Evolutionary conservation across 163 green algal genomes (phyloP).

Genomic region (Coccomyxa subellipsoidea): DNA sequence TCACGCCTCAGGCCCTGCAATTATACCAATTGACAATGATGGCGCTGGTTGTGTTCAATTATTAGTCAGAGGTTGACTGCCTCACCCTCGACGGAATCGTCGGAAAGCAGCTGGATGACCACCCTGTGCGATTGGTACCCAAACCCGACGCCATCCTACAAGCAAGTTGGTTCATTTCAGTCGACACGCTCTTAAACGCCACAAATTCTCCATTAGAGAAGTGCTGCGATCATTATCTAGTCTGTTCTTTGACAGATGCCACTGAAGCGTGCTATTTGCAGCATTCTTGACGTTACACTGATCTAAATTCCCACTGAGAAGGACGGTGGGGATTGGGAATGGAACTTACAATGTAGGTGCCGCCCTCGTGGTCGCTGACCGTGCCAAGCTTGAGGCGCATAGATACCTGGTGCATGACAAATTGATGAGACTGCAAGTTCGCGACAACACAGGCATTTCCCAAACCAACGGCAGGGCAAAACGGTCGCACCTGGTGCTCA

Average conservation of each 20-base stretch:
- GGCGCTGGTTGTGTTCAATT: not conserved
- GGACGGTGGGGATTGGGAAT: no score
- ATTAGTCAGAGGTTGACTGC: not conserved
- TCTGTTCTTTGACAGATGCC: not conserved
- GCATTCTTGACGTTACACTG: not conserved
- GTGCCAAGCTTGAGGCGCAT: constrained; percentile 1
- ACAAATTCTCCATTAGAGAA: not conserved
- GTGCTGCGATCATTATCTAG: not conserved
- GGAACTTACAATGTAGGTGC: constrained; percentile 1
- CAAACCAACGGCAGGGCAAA: not conserved
- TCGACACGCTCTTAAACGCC: no score
- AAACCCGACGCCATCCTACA: not conserved
- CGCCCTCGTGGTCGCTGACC: not conserved
- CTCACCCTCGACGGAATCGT: not conserved
- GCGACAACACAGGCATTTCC: not conserved
- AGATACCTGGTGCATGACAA: not conserved
- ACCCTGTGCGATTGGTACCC: not conserved
- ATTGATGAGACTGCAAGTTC: not conserved
- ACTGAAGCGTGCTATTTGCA: not conserved
- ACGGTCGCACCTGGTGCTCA: not conserved
- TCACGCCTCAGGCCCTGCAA: not conserved
- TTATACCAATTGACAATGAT: not conserved
- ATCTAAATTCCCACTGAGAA: no score
- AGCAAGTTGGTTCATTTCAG: not conserved
- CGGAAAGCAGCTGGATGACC: not conserved